Percentiles rank a stretch among this genome's conserved stretches.
Evolutionary conservation across 2,329 filamentous ascomycete species (phyloP).

Genomic region (Fonsecaea multimorphosa): DNA sequence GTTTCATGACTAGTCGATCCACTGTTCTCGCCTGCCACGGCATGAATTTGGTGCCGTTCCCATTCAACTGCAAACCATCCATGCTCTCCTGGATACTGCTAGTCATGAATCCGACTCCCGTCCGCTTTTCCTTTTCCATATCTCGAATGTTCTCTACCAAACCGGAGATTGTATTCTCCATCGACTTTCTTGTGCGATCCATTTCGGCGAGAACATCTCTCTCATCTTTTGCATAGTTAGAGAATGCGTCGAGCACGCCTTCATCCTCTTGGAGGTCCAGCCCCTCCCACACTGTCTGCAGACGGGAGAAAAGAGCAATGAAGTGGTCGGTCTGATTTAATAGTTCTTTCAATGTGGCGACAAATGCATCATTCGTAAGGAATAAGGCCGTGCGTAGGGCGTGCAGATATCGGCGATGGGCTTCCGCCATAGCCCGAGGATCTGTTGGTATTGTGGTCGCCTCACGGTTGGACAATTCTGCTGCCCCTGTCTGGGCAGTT

Average conservation of each 20-base stretch:
- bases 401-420: constrained; percentile 77
- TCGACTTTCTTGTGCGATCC: constrained; percentile 64
- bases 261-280: constrained; percentile 82
- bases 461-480: constrained; percentile 15
- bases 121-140: constrained; percentile 32
- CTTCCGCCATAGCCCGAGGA: constrained; percentile 80
- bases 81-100: constrained; percentile 61
- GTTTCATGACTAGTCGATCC: constrained; percentile 86
- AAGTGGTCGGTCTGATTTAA: constrained; percentile 74
- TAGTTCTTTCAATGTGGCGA: constrained; percentile 47
- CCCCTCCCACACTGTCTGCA: constrained; percentile 77
- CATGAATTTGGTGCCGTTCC: constrained; percentile 57
- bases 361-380: constrained; percentile 50
- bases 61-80: constrained; percentile 65
- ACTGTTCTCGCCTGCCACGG: constrained; percentile 78
- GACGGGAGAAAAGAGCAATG: constrained; percentile 74
- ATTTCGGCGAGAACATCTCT: constrained; percentile 69
- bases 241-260: constrained; percentile 77
- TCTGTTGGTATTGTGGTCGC: constrained; percentile 53
- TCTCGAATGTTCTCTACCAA: constrained; percentile 33
- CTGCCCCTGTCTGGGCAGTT: constrained; percentile 24
- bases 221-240: constrained; percentile 76
- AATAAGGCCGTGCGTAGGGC: constrained; percentile 61
- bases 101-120: constrained; percentile 61
- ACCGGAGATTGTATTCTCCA: constrained; percentile 68